Base-by-base conservation (phyloP, 139 green algal species). In the Coccomyxa sp. region DNA sequence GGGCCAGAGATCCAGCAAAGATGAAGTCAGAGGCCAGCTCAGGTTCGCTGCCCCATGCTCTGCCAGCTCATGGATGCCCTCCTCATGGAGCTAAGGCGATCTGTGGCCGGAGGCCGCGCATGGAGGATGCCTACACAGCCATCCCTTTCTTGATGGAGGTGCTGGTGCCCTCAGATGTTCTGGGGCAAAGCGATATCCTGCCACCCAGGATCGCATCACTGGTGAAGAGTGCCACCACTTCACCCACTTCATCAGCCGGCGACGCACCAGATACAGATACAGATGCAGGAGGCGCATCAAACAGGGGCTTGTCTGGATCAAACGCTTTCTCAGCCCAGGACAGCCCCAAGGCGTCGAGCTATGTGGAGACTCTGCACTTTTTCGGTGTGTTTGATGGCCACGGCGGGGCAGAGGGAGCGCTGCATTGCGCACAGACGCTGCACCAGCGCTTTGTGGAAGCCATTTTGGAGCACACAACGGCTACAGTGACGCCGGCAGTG, bases 341-440 rank as follows among this genome's bases (percentile, higher is more conserved):
- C 77, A 63, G 77, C 38, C n/a, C 27, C 23, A 67, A 30, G 10
- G 67, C 67, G 32, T 31, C 76, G 30, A 78, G 68, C 32, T 80
- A 79, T 45, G 81, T 85, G 59, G 89, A 93, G 63, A 86, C 81
- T n/a, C 84, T 94, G 10, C 93, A 96, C 81, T 96, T 95, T 63
- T 96, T 96, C 79, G 93, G 92, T 21, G 93, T 97, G 31, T 97
- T 94, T 85, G 93, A 97, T 84, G 93, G 93, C 17, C 93, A 97
- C 84, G 92, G 92, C 31, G 93, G 93, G 1, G 90, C 90, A 9
- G 91, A 94, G 60, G 92, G 92, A 25, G 89, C 92, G 13, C 45
- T 91, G 67, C 88, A 95, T 88, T 96, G 92, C 68, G 85, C 90
- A 17, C 81, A 88, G 31, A 91, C 85, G 25, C 87, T 96, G 83